Evolutionary conservation across 2,329 filamentous ascomycete genomes (phyloP).

Genomic region (Podosphaera xanthii): DNA sequence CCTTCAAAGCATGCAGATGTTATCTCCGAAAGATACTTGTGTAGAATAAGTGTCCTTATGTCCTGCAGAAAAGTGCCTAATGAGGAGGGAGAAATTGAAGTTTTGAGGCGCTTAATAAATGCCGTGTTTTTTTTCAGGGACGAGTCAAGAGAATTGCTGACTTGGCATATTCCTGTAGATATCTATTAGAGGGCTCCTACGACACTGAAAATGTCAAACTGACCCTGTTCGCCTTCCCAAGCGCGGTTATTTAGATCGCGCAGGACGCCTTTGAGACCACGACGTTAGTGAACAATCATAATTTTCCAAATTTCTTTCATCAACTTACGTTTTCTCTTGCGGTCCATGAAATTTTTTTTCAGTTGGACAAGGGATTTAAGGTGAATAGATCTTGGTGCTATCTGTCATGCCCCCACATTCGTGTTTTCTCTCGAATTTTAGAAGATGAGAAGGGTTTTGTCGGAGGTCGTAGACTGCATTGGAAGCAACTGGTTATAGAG

Average conservation of each 20-base stretch:
- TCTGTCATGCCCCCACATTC: slow-evolving; percentile 17
- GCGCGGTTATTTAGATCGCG: slow-evolving; percentile 68
- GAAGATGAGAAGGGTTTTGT: slow-evolving; percentile 12
- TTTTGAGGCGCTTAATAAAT: slow-evolving; percentile 89
- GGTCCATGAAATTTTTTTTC: slow-evolving; percentile 30
- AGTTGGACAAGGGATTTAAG: not conserved
- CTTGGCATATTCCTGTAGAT: slow-evolving; percentile 17
- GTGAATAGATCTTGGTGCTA: not conserved
- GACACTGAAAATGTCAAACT: not conserved
- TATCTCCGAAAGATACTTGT: slow-evolving; percentile 94
- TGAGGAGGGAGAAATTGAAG: slow-evolving; percentile 59
- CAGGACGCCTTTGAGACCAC: slow-evolving; percentile 46
- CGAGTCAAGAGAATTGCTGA: slow-evolving; percentile 67
- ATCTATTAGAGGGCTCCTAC: slow-evolving; percentile 5
- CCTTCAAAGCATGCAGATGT: slow-evolving; percentile 91
- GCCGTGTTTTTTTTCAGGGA: slow-evolving; percentile 96
- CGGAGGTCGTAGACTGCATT: slow-evolving; percentile 17
- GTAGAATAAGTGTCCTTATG: slow-evolving; percentile 70
- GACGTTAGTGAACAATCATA: slow-evolving; percentile 5
- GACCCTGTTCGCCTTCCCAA: slow-evolving; percentile 79
- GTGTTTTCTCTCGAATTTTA: slow-evolving; percentile 15
- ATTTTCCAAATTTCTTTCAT: not conserved
- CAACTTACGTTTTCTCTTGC: slow-evolving; percentile 36
- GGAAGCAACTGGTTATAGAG: slow-evolving; percentile 10
- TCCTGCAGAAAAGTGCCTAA: slow-evolving; percentile 72